Conservation (phyloP, 2,329 filamentous ascomycete species). For the Stachybotrys echinatus region DNA sequence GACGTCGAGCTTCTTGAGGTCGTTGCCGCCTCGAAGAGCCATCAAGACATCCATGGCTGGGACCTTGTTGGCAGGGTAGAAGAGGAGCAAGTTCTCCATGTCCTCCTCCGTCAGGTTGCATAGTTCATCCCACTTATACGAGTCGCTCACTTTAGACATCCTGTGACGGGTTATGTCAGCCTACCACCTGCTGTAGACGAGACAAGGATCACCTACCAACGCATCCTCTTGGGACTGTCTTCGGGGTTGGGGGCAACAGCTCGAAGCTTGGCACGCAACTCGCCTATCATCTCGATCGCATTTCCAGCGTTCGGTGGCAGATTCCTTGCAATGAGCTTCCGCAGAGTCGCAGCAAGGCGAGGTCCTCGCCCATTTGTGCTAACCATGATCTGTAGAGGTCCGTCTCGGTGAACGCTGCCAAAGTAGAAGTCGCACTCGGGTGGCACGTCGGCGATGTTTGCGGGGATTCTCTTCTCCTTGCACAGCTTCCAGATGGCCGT, state of each 20-base stretch:
- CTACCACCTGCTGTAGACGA: neutral
- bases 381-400: conserved; percentile 96
- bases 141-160: conserved; percentile 90
- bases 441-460: conserved; percentile 96
- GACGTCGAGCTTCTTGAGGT: conserved; percentile 41
- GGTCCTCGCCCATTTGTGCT: conserved; percentile 97
- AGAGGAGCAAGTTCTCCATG: conserved; percentile 77
- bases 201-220: conserved; percentile 57
- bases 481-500: conserved; percentile 89
- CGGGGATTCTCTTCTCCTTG: conserved; percentile 75
- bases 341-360: conserved; percentile 79
- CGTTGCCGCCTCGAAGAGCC: conserved; percentile 43
- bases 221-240: conserved; percentile 83
- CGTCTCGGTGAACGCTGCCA: conserved; percentile 90
- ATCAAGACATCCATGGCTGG: conserved; percentile 51
- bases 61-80: conserved; percentile 57
- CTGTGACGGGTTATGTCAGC: conserved; percentile 31
- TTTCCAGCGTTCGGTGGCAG: conserved; percentile 77
- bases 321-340: conserved; percentile 70
- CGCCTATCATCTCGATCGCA: conserved; percentile 80
- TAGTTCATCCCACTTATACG: conserved; percentile 79
- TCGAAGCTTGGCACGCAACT: conserved; percentile 72
- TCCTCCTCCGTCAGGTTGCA: conserved; percentile 76
- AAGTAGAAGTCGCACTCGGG: conserved; percentile 99
- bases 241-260: conserved; percentile 66